Conservation (phyloP, 805 yeast genomes). For the Candida vaughaniae region DNA sequence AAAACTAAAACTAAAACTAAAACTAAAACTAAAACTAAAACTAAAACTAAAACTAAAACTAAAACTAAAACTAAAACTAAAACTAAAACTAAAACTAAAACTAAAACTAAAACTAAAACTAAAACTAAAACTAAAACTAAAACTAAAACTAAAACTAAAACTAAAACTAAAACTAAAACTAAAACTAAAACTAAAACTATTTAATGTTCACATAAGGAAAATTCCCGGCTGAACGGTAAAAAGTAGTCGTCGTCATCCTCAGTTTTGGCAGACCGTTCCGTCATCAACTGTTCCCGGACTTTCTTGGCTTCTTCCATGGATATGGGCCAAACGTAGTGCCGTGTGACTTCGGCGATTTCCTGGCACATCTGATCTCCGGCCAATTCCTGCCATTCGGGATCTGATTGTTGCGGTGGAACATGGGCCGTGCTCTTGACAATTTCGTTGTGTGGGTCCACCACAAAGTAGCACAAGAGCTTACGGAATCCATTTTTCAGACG, state of each 20-base stretch:
- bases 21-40: too few relatives aligned
- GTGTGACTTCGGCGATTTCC: background rate
- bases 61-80: too few relatives aligned
- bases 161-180: too few relatives aligned
- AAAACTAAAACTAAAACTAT: background rate
- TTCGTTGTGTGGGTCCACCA: conserved; percentile 35
- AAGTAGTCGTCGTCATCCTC: conserved; percentile 14
- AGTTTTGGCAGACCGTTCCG: conserved; percentile 23
- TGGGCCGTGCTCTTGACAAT: conserved; percentile 24
- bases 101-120: too few relatives aligned
- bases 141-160: too few relatives aligned
- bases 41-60: too few relatives aligned
- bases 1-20: too few relatives aligned
- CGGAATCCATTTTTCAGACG: conserved; percentile 34
- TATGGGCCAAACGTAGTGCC: conserved; percentile 16
- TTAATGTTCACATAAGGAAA: conserved; percentile 36
- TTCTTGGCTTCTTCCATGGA: conserved; percentile 24
- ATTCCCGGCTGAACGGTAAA: conserved; percentile 17
- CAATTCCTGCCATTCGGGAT: conserved; percentile 25
- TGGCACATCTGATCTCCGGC: background rate
- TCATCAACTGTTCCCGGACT: conserved; percentile 28
- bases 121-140: too few relatives aligned
- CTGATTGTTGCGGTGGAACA: conserved; percentile 37
- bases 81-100: too few relatives aligned
- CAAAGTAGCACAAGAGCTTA: conserved; percentile 38